Base-by-base conservation (phyloP, 495 filamentous ascomycete genomes). In the Saxophila tyrrhenica region DNA sequence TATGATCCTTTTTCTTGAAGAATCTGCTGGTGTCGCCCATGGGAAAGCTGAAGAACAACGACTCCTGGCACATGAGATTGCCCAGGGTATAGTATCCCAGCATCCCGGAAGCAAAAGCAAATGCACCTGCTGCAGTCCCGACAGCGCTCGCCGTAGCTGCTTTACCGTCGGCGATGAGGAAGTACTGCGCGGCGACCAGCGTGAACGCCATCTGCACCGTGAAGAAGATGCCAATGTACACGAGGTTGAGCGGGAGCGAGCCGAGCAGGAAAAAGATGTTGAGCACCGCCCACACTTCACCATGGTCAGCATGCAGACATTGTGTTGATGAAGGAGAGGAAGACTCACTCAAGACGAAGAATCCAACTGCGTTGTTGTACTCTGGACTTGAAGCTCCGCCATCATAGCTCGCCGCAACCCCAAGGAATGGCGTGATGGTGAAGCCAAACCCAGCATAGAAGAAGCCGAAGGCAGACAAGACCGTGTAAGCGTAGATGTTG, bases 401-500 rank as follows among this genome's bases (percentile, higher is more conserved):
- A 5, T 44, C 41, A 46, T 74, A 74, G 13, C 70, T 62, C 10
- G 65, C 61, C 11, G 63, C 52, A 20, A 76, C 68, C 7, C 73
- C 72, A 52, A 74, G 72, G 0, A 66, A 54, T 9, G 72, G 60
- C 25, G 60, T 65, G 22, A 62, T 25, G 21, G 58, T 58, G 13
- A 52, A 45, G 15, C 54, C 62, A 32, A 57, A 60, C 19, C 54
- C 60, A 13, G 57, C 69, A 52, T 74, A 74, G 64, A 76, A 76
- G 50, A 76, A 67, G 15, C 73, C 69, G 49, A 76, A 75, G 25
- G 73, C 73, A 54, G 67, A 69, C 22, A 75, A 70, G 10, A 75
- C 73, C 1, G 75, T 78, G 35, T 78, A 77, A 5, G 71, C 69
- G 43, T 74, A 77, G 0, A 67, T 72, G 56, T 76, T 76, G 8